phyloP scores from a whole-genome alignment of 768 basidiomycete genomes.

The Amyloporia xantha region DNA sequence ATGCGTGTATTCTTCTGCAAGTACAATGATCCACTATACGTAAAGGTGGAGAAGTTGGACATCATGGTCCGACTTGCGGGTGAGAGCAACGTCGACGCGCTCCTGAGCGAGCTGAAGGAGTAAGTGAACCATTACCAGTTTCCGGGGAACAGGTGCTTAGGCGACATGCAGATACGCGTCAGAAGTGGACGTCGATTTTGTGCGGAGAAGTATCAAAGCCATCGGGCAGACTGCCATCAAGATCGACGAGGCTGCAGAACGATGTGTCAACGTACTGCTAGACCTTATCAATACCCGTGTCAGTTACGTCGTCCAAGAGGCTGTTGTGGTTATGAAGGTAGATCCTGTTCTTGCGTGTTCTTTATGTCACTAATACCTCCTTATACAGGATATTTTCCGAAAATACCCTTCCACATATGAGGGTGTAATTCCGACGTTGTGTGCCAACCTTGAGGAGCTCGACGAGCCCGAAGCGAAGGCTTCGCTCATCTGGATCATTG shows the following conservation, averaged over 20 bases:
- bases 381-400: conserved; percentile 86
- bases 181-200: conserved; percentile 98
- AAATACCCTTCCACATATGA: conserved; percentile 96
- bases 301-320: conserved; percentile 97
- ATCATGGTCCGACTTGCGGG: conserved; percentile 94
- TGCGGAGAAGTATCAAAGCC: conserved; percentile 88
- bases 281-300: conserved; percentile 91
- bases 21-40: conserved; percentile 98
- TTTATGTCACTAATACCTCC: too few relatives aligned
- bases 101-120: conserved; percentile 96
- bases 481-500: conserved; percentile 98
- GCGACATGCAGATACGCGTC: conserved; percentile 94
- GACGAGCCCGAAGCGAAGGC: conserved; percentile 99
- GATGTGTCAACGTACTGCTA: conserved; percentile 89
- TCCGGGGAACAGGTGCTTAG: not conserved
- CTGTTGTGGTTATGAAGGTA: conserved; percentile 98
- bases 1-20: conserved; percentile 99
- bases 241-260: conserved; percentile 87
- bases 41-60: conserved; percentile 97
- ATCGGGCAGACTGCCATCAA: conserved; percentile 96
- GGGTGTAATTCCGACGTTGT: conserved; percentile 92
- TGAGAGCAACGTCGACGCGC: conserved; percentile 90
- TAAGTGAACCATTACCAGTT: conserved; percentile 31
- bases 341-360: conserved; percentile 7
- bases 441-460: conserved; percentile 90